phyloP scores from a whole-genome alignment of 768 basidiomycete genomes.

The Auricularia sp. region DNA sequence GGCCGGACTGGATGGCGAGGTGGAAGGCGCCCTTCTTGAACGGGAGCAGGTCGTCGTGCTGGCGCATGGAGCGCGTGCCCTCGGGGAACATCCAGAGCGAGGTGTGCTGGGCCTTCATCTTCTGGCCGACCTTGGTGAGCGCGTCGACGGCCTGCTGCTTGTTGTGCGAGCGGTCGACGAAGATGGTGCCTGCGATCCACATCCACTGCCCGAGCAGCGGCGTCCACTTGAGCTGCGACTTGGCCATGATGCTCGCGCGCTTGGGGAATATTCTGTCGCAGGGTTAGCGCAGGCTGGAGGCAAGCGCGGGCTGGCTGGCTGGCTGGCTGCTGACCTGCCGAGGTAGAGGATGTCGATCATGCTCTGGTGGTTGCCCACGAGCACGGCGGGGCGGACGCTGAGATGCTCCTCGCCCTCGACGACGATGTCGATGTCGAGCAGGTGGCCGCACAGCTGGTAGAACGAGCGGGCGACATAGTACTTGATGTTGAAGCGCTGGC shows the following conservation, averaged over 20 bases:
- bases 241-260: constrained; percentile 81
- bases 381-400: constrained; percentile 53
- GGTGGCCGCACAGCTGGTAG: constrained; percentile 53
- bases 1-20: constrained; percentile 79
- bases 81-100: constrained; percentile 96
- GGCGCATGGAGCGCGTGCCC: constrained; percentile 74
- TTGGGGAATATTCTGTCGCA: constrained; percentile 64
- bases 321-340: constrained; percentile 47
- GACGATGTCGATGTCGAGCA: constrained; percentile 57
- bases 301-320: background rate
- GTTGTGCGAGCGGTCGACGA: constrained; percentile 80
- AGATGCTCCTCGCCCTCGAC: constrained; percentile 86
- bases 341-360: constrained; percentile 80
- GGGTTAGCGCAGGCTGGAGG: constrained; percentile 4
- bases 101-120: constrained; percentile 58
- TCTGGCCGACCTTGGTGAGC: constrained; percentile 63
- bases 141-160: constrained; percentile 58
- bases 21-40: constrained; percentile 99
- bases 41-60: constrained; percentile 59
- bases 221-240: constrained; percentile 75
- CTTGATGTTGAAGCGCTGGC: constrained; percentile 71
- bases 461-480: constrained; percentile 76
- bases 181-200: constrained; percentile 81
- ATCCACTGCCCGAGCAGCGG: constrained; percentile 86
- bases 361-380: constrained; percentile 89